phyloP scores from a whole-genome alignment of 2,329 filamentous ascomycete species.

The Endoconidiophora laricicola region DNA sequence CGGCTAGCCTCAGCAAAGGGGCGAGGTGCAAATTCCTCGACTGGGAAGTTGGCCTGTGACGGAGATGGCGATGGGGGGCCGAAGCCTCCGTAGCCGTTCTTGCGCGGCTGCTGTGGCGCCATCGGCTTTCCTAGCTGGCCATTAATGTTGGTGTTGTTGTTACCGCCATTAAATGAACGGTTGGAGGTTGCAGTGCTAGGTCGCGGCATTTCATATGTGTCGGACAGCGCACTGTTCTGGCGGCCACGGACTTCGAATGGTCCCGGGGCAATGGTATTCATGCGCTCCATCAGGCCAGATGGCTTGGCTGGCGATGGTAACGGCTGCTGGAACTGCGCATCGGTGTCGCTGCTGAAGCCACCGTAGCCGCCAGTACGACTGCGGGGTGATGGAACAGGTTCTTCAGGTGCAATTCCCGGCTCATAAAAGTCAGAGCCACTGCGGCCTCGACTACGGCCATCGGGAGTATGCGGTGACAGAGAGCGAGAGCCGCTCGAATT shows the following conservation, averaged over 20 bases:
- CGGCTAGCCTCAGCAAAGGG: slow-evolving; percentile 25
- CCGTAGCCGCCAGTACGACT: slow-evolving; percentile 32
- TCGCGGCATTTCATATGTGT: slow-evolving; percentile 14
- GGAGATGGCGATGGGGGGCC: slow-evolving; percentile 28
- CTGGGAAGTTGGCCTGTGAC: slow-evolving; percentile 6
- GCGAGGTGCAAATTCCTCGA: slow-evolving; percentile 22
- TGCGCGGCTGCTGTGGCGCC: slow-evolving; percentile 21
- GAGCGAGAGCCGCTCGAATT: slow-evolving; percentile 41
- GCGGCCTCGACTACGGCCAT: slow-evolving; percentile 26
- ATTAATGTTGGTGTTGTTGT: slow-evolving; percentile 18
- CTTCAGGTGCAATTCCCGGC: slow-evolving; percentile 28
- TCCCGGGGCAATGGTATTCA: slow-evolving; percentile 49
- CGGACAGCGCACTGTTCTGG: slow-evolving; percentile 16
- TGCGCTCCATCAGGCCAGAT: slow-evolving; percentile 36
- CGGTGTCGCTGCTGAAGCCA: slow-evolving; percentile 26
- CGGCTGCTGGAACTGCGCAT: slow-evolving; percentile 25
- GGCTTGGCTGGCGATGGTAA: slow-evolving; percentile 28
- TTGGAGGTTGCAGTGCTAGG: slow-evolving; percentile 21
- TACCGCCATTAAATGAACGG: slow-evolving; percentile 17
- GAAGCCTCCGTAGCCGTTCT: slow-evolving; percentile 42
- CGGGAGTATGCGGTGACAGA: slow-evolving; percentile 45
- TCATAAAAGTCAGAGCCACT: slow-evolving; percentile 29
- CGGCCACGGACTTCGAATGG: slow-evolving; percentile 39
- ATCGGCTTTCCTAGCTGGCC: slow-evolving; percentile 19
- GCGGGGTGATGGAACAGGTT: slow-evolving; percentile 24